Conservation (phyloP, 768 basidiomycete genomes). For the Boletus sensibilis region DNA sequence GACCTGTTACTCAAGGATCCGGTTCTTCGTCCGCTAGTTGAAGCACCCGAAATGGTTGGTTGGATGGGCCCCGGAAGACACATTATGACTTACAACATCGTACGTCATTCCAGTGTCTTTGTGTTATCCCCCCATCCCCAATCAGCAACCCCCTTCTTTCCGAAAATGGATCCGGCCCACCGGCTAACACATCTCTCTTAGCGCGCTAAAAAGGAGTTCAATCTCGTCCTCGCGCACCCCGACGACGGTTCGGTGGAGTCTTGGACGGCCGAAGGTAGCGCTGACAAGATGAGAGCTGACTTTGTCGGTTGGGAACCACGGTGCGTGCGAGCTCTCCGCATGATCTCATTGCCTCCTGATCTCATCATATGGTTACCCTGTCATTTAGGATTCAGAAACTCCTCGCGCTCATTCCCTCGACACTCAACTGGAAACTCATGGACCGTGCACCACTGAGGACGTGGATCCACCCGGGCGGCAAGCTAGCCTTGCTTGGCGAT, state of each 20-base stretch:
- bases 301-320: conserved; percentile 50
- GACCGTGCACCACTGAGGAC: conserved; percentile 47
- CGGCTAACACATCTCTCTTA: conserved; percentile 1
- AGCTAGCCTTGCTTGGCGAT: conserved; percentile 50
- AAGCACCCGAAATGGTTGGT: conserved; percentile 49
- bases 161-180: background rate
- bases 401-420: conserved; percentile 43
- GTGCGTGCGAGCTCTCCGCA: conserved; percentile 26
- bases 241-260: conserved; percentile 42
- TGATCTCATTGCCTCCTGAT: background rate
- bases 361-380: background rate
- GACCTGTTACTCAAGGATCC: conserved; percentile 47
- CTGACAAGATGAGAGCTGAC: conserved; percentile 46
- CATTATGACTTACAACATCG: conserved; percentile 46
- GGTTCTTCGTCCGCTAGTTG: conserved; percentile 49
- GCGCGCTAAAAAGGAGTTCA: conserved; percentile 42
- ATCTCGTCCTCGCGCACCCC: conserved; percentile 45
- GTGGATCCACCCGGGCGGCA: conserved; percentile 47
- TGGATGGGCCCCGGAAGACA: conserved; percentile 60
- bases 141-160: too few relatives aligned
- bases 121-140: background rate
- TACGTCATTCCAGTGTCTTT: conserved; percentile 19
- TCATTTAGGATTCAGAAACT: conserved; percentile 44
- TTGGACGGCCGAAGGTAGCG: conserved; percentile 43
- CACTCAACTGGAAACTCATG: conserved; percentile 48